Evolutionary conservation across 2,329 filamentous ascomycete genomes (phyloP), one percentile per base, ranked within the genome.

Genomic region (Cladosporium velox): DNA sequence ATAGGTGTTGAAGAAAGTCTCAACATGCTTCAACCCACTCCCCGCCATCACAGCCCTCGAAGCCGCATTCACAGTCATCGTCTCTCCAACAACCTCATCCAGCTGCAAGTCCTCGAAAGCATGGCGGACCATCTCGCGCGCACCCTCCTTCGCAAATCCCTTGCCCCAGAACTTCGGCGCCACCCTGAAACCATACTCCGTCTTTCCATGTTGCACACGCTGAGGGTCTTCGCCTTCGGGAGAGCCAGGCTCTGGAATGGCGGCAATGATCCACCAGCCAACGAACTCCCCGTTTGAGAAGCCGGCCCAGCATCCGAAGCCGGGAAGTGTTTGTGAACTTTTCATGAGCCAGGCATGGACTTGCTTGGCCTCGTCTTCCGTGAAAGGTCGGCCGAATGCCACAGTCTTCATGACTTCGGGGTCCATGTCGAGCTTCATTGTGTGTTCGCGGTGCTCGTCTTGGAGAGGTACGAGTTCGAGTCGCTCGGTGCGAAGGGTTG

Each of bases 71-170:
- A 77, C 69, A 34, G 73, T 70, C 75, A 76, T 76, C 18, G 74
- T 77, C 59, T 75, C 72, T 8, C 71, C 75, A 47, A 69, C 70
- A 1, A 75, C 65, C 44, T 72, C 69, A 10, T 67, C 61, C 24
- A 75, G 58, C 11, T 67, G 67, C 3, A 77, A 67, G 28, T 76
- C 72, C 52, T 73, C 65, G 18, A 76, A 73, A 3, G 72, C 75
- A 54, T 77, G 70, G 57, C 70, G 73, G 24, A 76, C 54, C 47
- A 77, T 59, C 49, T 71, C 74, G 3, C 68, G 66, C 1, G 73
- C 72, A 4, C 74, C 75, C 61, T 77, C 75, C 66, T 76, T 77
- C 26, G 74, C 75, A 24, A 72, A 72, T 0, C 75, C 75, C 35
- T 71, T 71, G 1, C 73, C 67, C 75, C 75, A 77, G 54, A 72